Percentiles rank a stretch among this genome's conserved stretches.
Conservation (phyloP, 495 filamentous ascomycete species). For the Xylaria telfairii region DNA sequence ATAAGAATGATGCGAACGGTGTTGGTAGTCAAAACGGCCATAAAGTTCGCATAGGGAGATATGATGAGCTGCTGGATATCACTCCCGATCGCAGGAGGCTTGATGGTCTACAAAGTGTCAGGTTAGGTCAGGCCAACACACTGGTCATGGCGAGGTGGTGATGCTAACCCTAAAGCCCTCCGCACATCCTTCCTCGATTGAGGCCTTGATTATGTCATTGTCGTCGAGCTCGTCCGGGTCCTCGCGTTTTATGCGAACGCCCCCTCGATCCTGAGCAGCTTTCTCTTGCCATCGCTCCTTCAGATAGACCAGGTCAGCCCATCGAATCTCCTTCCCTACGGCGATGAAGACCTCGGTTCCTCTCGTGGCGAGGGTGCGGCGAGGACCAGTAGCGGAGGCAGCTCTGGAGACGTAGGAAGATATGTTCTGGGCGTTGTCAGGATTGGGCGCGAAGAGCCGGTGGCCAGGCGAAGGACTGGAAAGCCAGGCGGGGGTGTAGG, state of each 20-base stretch:
- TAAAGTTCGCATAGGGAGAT: conserved; percentile 76
- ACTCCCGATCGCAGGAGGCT: conserved; percentile 67
- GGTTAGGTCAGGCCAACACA: conserved; percentile 27
- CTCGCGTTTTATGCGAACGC: conserved; percentile 41
- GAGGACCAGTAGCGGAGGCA: conserved; percentile 58
- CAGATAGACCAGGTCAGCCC: conserved; percentile 76
- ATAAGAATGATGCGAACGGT: conserved; percentile 82
- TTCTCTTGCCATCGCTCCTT: conserved; percentile 73
- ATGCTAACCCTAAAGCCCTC: conserved; percentile 56
- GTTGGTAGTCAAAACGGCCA: conserved; percentile 83
- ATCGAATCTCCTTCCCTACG: conserved; percentile 83
- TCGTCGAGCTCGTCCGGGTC: conserved; percentile 41
- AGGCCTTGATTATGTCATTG: conserved; percentile 40
- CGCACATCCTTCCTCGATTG: conserved; percentile 32
- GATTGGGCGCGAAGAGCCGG: conserved; percentile 65
- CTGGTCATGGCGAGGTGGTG: conserved; percentile 6
- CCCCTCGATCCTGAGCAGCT: conserved; percentile 40
- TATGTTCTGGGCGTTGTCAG: conserved; percentile 36
- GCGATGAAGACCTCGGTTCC: conserved; percentile 84
- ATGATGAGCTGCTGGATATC: conserved; percentile 82
- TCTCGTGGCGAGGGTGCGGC: conserved; percentile 72
- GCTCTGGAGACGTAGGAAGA: conserved; percentile 45
- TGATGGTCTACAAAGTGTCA: conserved; percentile 67
- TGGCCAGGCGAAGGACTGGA: conserved; percentile 74
- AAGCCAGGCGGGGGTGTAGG: conserved; percentile 84